phyloP scores from a whole-genome alignment of 164 flowering plant genomes.

The Platanus orientalis region DNA sequence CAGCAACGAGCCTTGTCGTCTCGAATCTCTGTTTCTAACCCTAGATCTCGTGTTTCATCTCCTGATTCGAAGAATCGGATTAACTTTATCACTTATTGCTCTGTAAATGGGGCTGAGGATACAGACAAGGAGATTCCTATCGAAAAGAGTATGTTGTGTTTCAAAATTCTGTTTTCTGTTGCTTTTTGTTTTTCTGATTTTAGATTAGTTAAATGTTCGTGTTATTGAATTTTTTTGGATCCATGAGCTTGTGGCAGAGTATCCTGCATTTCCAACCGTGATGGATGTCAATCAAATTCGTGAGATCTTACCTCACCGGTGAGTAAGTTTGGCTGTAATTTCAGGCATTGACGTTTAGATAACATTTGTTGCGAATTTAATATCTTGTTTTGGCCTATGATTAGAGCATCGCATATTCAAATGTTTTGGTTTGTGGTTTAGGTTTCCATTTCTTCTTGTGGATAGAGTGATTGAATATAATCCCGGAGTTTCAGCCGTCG shows the following conservation, averaged over 20 bases:
- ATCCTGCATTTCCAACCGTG: conserved; percentile 75
- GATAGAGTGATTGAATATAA: conserved; percentile 91
- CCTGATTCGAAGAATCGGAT: conserved; percentile 2
- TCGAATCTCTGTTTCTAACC: conserved; percentile 6
- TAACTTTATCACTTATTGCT: conserved; percentile 7
- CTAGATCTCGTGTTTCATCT: not conserved
- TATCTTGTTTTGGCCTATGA: not conserved
- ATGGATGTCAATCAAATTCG: conserved; percentile 84
- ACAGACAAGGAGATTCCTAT: conserved; percentile 18
- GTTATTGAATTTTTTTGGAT: not conserved
- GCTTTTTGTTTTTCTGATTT: not conserved
- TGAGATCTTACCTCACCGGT: conserved; percentile 88
- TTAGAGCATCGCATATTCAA: not conserved
- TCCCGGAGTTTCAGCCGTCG: conserved; percentile 92
- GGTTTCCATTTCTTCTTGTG: conserved; percentile 91
- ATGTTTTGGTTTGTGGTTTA: conserved; percentile 17
- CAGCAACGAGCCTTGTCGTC: conserved; percentile 1
- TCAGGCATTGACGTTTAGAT: not conserved
- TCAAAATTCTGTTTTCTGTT: not conserved
- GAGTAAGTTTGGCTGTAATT: conserved; percentile 1
- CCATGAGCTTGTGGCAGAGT: conserved; percentile 34
- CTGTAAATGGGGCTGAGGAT: conserved; percentile 8
- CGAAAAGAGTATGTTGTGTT: conserved; percentile 24
- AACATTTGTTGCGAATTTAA: not conserved
- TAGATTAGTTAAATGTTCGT: not conserved